Percentiles rank a stretch among this genome's conserved stretches.
These are phyloP conservation scores for Ochetophila trinervis DNA, from an alignment of 306 rosid genomes.

Conservation along the genomic window DNA sequence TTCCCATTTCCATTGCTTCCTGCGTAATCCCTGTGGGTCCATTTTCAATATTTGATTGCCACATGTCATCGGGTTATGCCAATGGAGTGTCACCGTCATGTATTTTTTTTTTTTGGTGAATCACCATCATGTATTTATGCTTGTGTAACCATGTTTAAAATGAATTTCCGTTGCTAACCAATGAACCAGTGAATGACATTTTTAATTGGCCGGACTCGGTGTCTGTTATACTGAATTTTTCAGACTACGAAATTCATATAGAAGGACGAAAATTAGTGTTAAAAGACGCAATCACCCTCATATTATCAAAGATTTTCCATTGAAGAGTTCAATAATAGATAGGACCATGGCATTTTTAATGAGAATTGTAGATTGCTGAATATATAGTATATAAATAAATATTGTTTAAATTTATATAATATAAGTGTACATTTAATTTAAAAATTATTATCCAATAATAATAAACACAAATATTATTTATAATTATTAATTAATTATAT, in stretches of 20 bases:
- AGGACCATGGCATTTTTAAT: too few species aligned
- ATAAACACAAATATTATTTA: too few species aligned
- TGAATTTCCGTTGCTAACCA: neutral
- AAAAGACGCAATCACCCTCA: too few species aligned
- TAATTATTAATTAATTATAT: too few species aligned
- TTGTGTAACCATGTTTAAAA: neutral
- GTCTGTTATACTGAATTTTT: neutral
- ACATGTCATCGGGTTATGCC: neutral
- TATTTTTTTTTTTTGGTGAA: too few species aligned
- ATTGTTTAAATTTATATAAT: too few species aligned
- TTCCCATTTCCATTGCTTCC: neutral
- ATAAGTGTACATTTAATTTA: too few species aligned
- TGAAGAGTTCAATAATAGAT: too few species aligned
- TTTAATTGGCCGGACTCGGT: neutral
- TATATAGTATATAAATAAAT: too few species aligned
- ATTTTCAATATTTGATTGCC: neutral
- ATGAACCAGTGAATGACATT: neutral
- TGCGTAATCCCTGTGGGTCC: slow-evolving; percentile 15
- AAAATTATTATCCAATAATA: too few species aligned
- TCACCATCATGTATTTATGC: slow-evolving; percentile 3
- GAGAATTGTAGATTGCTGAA: too few species aligned
- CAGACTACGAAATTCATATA: neutral
- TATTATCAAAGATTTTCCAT: too few species aligned
- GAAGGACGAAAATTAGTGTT: neutral
- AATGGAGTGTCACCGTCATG: slow-evolving; percentile 5